Percentiles rank a stretch among this genome's conserved stretches.
Conservation (phyloP, 1,284 basidiomycete species). For the Hemileia vastatrix region DNA sequence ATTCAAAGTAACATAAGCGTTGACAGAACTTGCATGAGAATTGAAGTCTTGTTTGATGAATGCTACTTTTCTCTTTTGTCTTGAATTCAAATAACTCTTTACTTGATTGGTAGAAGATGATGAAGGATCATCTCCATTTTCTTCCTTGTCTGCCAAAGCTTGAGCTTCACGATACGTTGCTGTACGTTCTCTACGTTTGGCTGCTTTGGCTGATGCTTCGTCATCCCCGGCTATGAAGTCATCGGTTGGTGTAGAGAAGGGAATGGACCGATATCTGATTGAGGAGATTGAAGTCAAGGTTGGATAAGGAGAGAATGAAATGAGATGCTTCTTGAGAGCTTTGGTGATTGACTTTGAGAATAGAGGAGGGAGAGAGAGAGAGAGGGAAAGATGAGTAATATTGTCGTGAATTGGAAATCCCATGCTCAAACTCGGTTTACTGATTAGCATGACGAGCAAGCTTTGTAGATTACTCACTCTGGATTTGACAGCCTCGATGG, state of each 20-base stretch:
- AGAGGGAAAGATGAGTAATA: too few relatives aligned
- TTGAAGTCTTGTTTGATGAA: slow-evolving; percentile 69
- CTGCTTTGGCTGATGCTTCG: slow-evolving; percentile 39
- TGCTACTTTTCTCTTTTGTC: slow-evolving; percentile 85
- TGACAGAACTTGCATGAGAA: slow-evolving; percentile 31
- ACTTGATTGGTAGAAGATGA: slow-evolving; percentile 19
- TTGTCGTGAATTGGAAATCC: too few relatives aligned
- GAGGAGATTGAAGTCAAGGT: slow-evolving; percentile 59
- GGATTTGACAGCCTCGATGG: slow-evolving; percentile 62
- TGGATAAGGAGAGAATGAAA: slow-evolving; percentile 35
- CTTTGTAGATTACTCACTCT: too few relatives aligned
- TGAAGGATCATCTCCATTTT: too few relatives aligned
- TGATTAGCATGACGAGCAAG: too few relatives aligned
- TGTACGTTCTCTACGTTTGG: slow-evolving; percentile 47
- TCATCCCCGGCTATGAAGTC: slow-evolving; percentile 40
- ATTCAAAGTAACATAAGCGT: slow-evolving; percentile 39
- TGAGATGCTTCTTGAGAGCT: slow-evolving; percentile 43
- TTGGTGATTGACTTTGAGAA: slow-evolving; percentile 37
- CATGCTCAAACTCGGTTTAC: too few relatives aligned
- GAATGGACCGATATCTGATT: slow-evolving; percentile 77
- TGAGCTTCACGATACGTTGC: slow-evolving; percentile 57
- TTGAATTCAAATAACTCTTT: slow-evolving; percentile 58
- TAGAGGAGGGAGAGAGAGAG: slow-evolving; percentile 20
- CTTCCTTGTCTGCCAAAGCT: slow-evolving; percentile 44
- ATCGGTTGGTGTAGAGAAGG: slow-evolving; percentile 61